Base-by-base conservation (phyloP, 2,329 filamentous ascomycete species). In the Colletotrichum caudatum region DNA sequence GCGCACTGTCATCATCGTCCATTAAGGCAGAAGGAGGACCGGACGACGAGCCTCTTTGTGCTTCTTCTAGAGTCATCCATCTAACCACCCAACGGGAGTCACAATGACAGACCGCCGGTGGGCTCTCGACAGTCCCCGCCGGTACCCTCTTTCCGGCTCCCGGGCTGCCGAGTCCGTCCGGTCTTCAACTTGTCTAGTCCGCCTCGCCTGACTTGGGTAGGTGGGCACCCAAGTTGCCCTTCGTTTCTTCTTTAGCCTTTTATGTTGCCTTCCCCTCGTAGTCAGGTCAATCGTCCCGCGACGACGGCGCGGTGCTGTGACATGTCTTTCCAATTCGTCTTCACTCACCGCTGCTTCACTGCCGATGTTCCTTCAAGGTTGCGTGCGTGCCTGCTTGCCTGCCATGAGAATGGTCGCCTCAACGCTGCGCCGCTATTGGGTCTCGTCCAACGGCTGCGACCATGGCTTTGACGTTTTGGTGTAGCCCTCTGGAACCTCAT, bases 261-360 rank as follows among this genome's bases (percentile, higher is more conserved):
- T 29, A 3, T 29, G 29, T 29, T 29, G 29, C 29, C 29, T 29
- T 29, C 29, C 29, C 37, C 35, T n/a, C 5, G 11, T 35, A 12
- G 29, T 20, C 54, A 39, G 16, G 12, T 8, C 46, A 26, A 6
- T 23, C 9, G 12, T 58, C 23, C 37, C 56, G n/a, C 37, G 37
- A 11, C 57, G 39, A 26, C n/a, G 39, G 56, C 56, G n/a, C n/a
- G 37, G 16, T 44, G 57, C 26, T 59, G 37, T 44, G 57, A 29
- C 37, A 53, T 63, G 48, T 53, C 16, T 48, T 50, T 39, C 23
- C 35, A 48, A 54, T 16, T 44, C 29, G 33, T 11, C 48, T 39
- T 37, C 9, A 18, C 18, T 64, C 61, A 64, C 61, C 61, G 61
- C 61, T 64, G 61, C 61, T 64, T 64, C 61, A 33, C 48, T 54